These are phyloP conservation scores for Fusarium heterosporum DNA, from an alignment of 2,329 filamentous ascomycete genomes.

Conservation along the genomic window DNA sequence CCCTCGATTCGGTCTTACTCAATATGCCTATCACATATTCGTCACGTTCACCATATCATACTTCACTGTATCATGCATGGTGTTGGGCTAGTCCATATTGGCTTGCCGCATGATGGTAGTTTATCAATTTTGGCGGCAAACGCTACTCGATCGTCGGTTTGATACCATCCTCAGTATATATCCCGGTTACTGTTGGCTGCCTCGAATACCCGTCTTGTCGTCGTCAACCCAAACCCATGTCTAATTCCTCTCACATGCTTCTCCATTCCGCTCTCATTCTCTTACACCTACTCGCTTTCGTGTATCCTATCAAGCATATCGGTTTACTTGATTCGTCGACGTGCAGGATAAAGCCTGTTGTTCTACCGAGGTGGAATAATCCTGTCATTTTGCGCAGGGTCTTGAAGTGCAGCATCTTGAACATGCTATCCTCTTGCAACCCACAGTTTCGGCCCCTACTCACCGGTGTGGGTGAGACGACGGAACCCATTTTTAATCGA, in stretches of 20 bases:
- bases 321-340: constrained; percentile 39
- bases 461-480: constrained; percentile 44
- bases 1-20: constrained; percentile 29
- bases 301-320: constrained; percentile 29
- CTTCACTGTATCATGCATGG: constrained; percentile 5
- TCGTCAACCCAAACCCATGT: constrained; percentile 18
- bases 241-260: constrained; percentile 31
- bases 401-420: constrained; percentile 26
- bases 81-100: constrained; percentile 10
- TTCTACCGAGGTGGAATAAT: constrained; percentile 27
- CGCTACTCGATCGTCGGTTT: constrained; percentile 7
- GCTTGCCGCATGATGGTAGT: constrained; percentile 8
- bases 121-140: constrained; percentile 23
- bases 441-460: constrained; percentile 35
- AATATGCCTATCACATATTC: constrained; percentile 20
- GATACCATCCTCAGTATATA: constrained; percentile 15
- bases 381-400: constrained; percentile 21
- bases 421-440: constrained; percentile 13
- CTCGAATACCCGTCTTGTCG: constrained; percentile 22
- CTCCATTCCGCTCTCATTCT: constrained; percentile 23
- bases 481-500: constrained; percentile 30
- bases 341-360: constrained; percentile 31
- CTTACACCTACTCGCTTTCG: constrained; percentile 32
- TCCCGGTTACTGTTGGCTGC: constrained; percentile 25
- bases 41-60: constrained; percentile 21